phyloP scores from a whole-genome alignment of 2,329 filamentous ascomycete genomes.

The Grosmannia penicillata region DNA sequence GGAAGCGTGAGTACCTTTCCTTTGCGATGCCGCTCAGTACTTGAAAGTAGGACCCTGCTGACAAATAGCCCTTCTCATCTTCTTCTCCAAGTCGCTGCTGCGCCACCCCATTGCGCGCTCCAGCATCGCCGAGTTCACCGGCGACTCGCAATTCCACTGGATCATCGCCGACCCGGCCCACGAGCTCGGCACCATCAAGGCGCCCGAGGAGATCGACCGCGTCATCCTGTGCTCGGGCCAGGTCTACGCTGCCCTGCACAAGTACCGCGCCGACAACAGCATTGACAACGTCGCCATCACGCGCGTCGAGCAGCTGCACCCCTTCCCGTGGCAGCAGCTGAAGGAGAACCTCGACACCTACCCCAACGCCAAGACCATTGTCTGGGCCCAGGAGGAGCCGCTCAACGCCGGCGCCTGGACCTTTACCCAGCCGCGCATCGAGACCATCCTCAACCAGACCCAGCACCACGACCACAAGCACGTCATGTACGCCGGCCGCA shows the following conservation, averaged over 20 bases:
- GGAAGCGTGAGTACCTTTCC: constrained; percentile 63
- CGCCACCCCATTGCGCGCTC: constrained; percentile 89
- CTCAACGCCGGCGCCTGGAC: constrained; percentile 95
- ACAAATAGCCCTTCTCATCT: constrained; percentile 66
- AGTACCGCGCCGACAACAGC: constrained; percentile 76
- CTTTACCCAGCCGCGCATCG: constrained; percentile 92
- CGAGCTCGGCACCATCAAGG: constrained; percentile 55
- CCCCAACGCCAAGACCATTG: constrained; percentile 92
- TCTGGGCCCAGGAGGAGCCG: constrained; percentile 96
- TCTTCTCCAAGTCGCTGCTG: constrained; percentile 96
- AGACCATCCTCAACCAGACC: constrained; percentile 89
- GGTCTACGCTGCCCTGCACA: constrained; percentile 79
- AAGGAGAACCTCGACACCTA: constrained; percentile 95
- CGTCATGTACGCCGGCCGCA: constrained; percentile 91
- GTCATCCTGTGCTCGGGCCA: constrained; percentile 92
- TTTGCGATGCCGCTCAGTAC: background rate
- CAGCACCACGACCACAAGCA: constrained; percentile 86
- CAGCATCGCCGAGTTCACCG: constrained; percentile 76
- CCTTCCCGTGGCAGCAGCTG: constrained; percentile 96
- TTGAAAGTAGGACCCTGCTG: background rate
- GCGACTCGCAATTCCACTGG: constrained; percentile 89
- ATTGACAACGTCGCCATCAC: constrained; percentile 88
- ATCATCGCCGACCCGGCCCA: constrained; percentile 88
- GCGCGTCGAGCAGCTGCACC: constrained; percentile 92
- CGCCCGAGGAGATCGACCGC: constrained; percentile 77